phyloP scores from a whole-genome alignment of 1,139 yeast genomes.

The Yamadazyma dushanensis region DNA sequence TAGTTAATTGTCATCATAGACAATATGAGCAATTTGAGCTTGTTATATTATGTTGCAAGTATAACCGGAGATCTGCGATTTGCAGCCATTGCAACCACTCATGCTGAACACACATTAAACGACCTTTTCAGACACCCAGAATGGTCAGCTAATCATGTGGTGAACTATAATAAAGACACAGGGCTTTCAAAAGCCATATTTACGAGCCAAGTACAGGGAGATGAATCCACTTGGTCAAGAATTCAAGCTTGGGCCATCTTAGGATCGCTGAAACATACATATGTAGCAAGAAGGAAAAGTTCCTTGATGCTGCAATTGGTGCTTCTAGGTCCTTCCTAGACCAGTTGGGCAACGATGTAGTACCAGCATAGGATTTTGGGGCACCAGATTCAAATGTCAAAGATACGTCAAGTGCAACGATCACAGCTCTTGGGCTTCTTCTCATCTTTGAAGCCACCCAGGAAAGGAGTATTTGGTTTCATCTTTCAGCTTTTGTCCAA shows the following conservation, averaged over 20 bases:
- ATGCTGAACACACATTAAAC: conserved; percentile 26
- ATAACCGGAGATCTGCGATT: conserved; percentile 23
- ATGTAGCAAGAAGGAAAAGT: conserved; percentile 21
- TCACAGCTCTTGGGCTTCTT: conserved; percentile 24
- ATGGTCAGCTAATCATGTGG: conserved; percentile 24
- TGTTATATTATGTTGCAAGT: conserved; percentile 24
- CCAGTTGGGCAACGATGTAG: conserved; percentile 23
- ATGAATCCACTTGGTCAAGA: conserved; percentile 27
- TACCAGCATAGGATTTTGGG: conserved; percentile 28
- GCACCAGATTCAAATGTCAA: conserved; percentile 23
- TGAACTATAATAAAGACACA: conserved; percentile 20
- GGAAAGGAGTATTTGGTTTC: conserved; percentile 11
- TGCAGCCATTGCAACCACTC: conserved; percentile 25
- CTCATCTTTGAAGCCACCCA: conserved; percentile 19
- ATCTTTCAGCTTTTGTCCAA: conserved; percentile 14
- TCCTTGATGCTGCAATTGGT: conserved; percentile 22
- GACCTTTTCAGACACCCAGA: conserved; percentile 23
- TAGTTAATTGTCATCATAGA: conserved; percentile 28
- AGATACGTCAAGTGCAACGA: conserved; percentile 28
- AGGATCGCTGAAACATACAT: conserved; percentile 23
- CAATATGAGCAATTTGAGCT: conserved; percentile 28
- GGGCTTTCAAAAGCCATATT: conserved; percentile 21
- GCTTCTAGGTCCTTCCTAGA: conserved; percentile 20
- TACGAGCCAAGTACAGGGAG: conserved; percentile 26
- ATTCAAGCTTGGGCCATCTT: conserved; percentile 29